Base-by-base conservation (phyloP, 176 grass and related monocot genomes). In the Juncus effusus region DNA sequence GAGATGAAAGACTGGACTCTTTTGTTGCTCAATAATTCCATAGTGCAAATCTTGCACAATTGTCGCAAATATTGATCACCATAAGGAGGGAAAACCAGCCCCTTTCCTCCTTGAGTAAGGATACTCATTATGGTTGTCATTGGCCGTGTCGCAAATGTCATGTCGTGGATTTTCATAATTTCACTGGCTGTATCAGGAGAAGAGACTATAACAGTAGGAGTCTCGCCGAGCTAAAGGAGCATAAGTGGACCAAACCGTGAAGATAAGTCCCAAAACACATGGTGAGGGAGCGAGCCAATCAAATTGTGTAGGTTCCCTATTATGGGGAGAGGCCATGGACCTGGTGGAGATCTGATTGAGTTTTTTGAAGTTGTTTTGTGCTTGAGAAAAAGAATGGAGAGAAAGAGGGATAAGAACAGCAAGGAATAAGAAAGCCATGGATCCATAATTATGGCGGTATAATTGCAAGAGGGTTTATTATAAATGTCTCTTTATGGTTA, bases 291-390 rank as follows among this genome's bases (percentile, higher is more conserved):
- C 10, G 72, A 52, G 15, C 60, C 62, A 2, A 40, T 13, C 3
- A 81, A 42, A 36, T 81, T 50, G 58, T 77, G 71, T 10, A 85
- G 51, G 78, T 62, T 81, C 51, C 83, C 78, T 16, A 81, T 61
- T 0, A 85, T 57, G 15, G 82, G 77, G 2, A 80, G 60, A 14
- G 4, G 54, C 73, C 73, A 56, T 40, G 83, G 83, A 0, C 82
- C 67, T 0, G 78, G 83, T 3, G 83, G 78, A 14, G 72, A 35
- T 13, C 44, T 56, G 10, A 36, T 16, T 61, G 28, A 13, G 16
- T 57, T 10, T 51, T 44, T 36, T 49, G 10, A 55, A 16, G 19
- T 28, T 28, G 38, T 3, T 45, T 49, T 51, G 61, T 5, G 40
- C 16, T 61, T 70, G 36, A 38, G 28, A 37, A 80, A 13, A 15